Evolutionary conservation across 1,139 yeast genomes (phyloP).

Genomic region (Hemisphaericaspora xylofermentans): DNA sequence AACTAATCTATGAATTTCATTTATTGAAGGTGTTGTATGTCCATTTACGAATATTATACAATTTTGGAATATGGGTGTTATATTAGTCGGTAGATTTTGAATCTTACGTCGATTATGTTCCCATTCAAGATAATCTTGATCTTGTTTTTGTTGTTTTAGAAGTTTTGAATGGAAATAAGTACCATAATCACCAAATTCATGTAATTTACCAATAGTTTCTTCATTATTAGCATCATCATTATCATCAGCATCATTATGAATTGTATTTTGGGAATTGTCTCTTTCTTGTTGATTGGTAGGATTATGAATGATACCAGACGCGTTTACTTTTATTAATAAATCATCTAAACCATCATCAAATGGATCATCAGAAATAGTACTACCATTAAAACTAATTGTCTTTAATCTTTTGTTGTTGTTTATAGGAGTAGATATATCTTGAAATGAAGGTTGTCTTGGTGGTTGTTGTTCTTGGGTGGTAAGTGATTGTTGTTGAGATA

Average conservation of each 20-base stretch:
- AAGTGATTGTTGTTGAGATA: slow-evolving; percentile 22
- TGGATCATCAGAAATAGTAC: slow-evolving; percentile 39
- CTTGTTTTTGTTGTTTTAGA: slow-evolving; percentile 67
- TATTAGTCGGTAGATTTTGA: slow-evolving; percentile 19
- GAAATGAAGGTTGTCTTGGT: slow-evolving; percentile 11
- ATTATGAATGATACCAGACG: background rate
- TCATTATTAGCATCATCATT: slow-evolving; percentile 15
- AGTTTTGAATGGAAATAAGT: slow-evolving; percentile 69
- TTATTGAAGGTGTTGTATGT: slow-evolving; percentile 74
- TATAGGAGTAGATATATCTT: slow-evolving; percentile 14
- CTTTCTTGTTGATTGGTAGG: background rate
- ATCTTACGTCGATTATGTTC: slow-evolving; percentile 38
- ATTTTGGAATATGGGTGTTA: slow-evolving; percentile 51
- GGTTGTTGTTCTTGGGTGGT: slow-evolving; percentile 1
- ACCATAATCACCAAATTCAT: slow-evolving; percentile 67
- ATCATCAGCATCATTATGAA: slow-evolving; percentile 6
- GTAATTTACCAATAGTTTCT: slow-evolving; percentile 33
- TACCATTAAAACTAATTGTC: slow-evolving; percentile 16
- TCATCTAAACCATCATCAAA: slow-evolving; percentile 43
- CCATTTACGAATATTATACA: slow-evolving; percentile 83
- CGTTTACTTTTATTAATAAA: slow-evolving; percentile 11
- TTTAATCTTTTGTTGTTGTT: slow-evolving; percentile 12
- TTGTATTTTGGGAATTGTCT: background rate
- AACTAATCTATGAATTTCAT: slow-evolving; percentile 68
- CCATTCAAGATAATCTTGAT: slow-evolving; percentile 51